Evolutionary conservation across 139 green algal genomes (phyloP), one percentile per base, ranked within the genome.

Genomic region (Chlorella sorokiniana): DNA sequence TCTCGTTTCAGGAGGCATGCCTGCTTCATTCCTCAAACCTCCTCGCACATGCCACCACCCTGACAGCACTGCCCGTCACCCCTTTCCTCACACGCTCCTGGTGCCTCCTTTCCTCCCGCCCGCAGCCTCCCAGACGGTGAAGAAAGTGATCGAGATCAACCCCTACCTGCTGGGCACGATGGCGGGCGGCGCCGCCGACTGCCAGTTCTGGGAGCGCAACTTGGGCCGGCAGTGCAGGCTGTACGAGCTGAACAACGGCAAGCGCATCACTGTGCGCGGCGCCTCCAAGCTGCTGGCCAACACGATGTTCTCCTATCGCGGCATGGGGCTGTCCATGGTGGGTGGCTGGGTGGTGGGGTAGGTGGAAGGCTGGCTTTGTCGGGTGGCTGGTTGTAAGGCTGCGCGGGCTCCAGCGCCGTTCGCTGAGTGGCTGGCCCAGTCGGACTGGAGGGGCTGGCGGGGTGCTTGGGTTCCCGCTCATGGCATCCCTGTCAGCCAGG

Each of bases 121-220:
- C 78, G 82, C 89, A 96, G 93, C 94, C 5, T 98, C 95, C 0
- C 96, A 99, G 79, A 98, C 95, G 2, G 95, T 98, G 48, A 98
- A 99, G 89, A 99, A 99, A 84, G 96, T 99, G 3, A 98, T 99
- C 54, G 96, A 99, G 87, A 99, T 99, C 89, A 99, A 99, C 86
- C 93, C 93, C 18, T 99, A 93, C 89, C 88, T 99, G 42, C 88
- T 99, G 65, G 97, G 96, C 29, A 99, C 97, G 31, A 99, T 99
- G 96, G 97, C 97, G 44, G 97, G 97, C 76, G 97, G 96, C 63
- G 97, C 97, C 14, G 96, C 96, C 27, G 97, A 99, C 87, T 99
- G 97, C 89, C 93, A 97, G 85, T 99, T 98, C 86, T 99, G 65
- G 56, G 80, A 84, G 70, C 69, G 80, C 25, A 84, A 84, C 59